Base-by-base conservation (phyloP, 129 eudicot genomes). In the Escallonia herrerae region DNA sequence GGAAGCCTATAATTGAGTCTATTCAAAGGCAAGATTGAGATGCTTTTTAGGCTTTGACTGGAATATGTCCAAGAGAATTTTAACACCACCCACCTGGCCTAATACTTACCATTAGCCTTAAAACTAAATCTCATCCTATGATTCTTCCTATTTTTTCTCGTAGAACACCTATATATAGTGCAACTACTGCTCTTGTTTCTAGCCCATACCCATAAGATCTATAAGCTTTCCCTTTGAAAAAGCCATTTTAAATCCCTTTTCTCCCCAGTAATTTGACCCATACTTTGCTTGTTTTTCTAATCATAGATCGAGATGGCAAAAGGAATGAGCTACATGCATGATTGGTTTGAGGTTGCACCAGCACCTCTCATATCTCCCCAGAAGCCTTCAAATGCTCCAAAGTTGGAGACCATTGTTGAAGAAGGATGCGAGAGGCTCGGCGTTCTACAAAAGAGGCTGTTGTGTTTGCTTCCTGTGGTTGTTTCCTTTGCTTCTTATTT, bases 381-480 rank as follows among this genome's bases (percentile, higher is more conserved):
- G 15, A 72, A 53, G 52, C 78, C 70, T 43, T 78, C 78, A 2
- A 72, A 62, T 55, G 75, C 70, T 38, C 78, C 75, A 4, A 77
- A 48, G 43, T 48, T 72, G 4, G 75, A 67, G 63, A 72, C 75
- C 42, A 78, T 78, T 45, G 45, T 51, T 1, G 78, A 78, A 63
- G 82, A 78, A 77, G 70, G 58, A 11, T 58, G 65, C 6, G 63
- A 56, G 3, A 66, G 46, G 38, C 8, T 48, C 49, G 49, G 55
- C 4, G 5, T 41, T 40, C n/a, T 15, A 41, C 63, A 12, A 67
- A 78, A 46, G 39, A 64, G 54, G 56, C 56, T 37, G 0, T 12
- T 68, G 22, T 73, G 44, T 72, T 22, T 72, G 43, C 53, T 78
- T 15, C 78, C 78, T 6, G 40, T 72, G 2, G 8, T 68, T 37